These are phyloP conservation scores for Cinnamomum chago DNA, from an alignment of 164 flowering plant species.

Conservation along the genomic window DNA sequence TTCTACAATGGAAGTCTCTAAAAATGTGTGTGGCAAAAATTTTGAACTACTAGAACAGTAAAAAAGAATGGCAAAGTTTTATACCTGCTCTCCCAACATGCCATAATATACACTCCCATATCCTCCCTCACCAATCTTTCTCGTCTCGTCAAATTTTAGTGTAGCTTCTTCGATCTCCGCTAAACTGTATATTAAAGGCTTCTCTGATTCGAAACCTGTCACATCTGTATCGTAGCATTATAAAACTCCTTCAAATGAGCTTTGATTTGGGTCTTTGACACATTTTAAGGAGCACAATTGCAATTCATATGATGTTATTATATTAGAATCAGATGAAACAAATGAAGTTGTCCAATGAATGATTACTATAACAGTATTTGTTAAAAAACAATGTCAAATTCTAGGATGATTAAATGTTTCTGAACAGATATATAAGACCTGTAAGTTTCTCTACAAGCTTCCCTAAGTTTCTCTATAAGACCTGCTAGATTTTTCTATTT, in stretches of 20 bases:
- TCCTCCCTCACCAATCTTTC: slow-evolving; percentile 59
- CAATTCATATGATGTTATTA: background rate
- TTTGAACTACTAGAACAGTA: background rate
- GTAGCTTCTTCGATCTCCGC: slow-evolving; percentile 58
- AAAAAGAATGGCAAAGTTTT: background rate
- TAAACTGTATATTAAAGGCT: slow-evolving; percentile 35
- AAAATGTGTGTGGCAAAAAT: background rate
- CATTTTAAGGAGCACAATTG: background rate
- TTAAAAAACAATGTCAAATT: no score
- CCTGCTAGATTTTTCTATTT: no score
- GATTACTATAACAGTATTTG: no score
- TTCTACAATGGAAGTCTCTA: background rate
- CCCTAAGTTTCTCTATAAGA: no score
- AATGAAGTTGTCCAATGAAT: background rate
- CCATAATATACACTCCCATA: slow-evolving; percentile 66
- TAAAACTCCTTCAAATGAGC: background rate
- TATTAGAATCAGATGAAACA: background rate
- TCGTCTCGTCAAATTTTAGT: slow-evolving; percentile 37
- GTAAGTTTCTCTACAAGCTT: no score
- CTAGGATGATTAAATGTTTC: no score
- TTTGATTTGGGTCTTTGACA: background rate
- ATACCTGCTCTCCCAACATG: slow-evolving; percentile 41
- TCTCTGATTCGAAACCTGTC: slow-evolving; percentile 51
- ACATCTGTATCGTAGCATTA: slow-evolving; percentile 25
- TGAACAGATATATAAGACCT: no score